Evolutionary conservation across 345 rosid species (phyloP), one percentile per base, ranked within the genome.

Genomic region (Reutealis trisperma): DNA sequence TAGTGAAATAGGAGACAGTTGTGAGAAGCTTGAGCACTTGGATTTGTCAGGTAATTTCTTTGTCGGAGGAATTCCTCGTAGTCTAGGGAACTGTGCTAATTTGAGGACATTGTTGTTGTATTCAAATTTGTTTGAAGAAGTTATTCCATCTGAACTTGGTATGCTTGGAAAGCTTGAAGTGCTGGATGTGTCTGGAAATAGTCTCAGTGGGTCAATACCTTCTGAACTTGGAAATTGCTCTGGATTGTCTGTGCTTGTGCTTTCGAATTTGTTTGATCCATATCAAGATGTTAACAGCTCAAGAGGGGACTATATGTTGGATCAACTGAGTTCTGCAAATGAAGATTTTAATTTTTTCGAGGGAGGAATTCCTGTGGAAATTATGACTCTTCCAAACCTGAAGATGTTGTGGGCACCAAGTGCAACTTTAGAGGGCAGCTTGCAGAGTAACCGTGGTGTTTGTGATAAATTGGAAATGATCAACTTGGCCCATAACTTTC

Each of bases 361-460:
- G 81, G 98, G 97, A 25, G 91, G 80, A 63, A 78, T 94, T 70
- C 95, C 96, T 0, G 85, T 52, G 67, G 89, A 78, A 64, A 83
- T 94, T 78, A 75, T 91, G 60, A 84, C 75, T 67, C 94, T 94
- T 81, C 91, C 91, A 0, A 90, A 87, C 63, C 86, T 94, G 75
- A 87, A 83, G 87, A 86, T 94, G 71, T 80, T 94, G 85, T 94
- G 98, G 98, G 94, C 90, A 37, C 98, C 97, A n/a, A 85, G 92
- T 83, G 90, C 92, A 75, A 90, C 87, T 2, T 79, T 94, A n/a
- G 90, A 88, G 78, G 97, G 96, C 71, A 78, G 72, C 15, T 79
- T 94, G 73, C 93, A 90, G 1, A 79, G 82, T 25, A 84, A 85
- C 78, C 90, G 97, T 96, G 96, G 90, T 78, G 72, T 80, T 63